These are phyloP conservation scores for Atkinsonella hypoxylon DNA, from an alignment of 2,329 filamentous ascomycete genomes.

Conservation along the genomic window DNA sequence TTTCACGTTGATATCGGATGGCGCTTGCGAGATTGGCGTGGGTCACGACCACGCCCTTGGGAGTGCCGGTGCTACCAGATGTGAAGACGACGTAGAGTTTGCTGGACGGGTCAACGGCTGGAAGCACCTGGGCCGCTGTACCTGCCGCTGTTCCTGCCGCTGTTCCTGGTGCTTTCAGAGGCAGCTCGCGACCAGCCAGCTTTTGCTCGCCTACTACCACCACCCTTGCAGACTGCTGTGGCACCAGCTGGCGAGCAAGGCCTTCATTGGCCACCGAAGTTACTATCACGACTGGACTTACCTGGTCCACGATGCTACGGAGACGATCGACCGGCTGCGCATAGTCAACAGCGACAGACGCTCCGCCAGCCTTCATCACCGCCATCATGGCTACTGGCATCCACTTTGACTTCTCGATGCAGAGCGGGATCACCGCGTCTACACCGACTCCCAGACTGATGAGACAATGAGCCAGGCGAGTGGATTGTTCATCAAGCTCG, in stretches of 20 bases:
- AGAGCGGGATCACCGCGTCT: slow-evolving; percentile 13
- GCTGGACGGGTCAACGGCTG: slow-evolving; percentile 15
- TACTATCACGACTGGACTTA: slow-evolving; percentile 3
- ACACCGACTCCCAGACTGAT: background rate
- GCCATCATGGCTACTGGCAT: slow-evolving; percentile 15
- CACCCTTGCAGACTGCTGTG: slow-evolving; percentile 5
- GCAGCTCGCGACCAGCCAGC: too few species aligned
- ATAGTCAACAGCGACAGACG: slow-evolving; percentile 16
- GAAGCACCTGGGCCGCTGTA: slow-evolving; percentile 22
- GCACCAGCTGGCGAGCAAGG: slow-evolving; percentile 9
- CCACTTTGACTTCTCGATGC: slow-evolving; percentile 17
- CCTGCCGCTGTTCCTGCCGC: background rate
- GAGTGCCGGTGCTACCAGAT: slow-evolving; percentile 12
- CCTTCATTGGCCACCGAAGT: slow-evolving; percentile 8
- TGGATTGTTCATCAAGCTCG: slow-evolving; percentile 13
- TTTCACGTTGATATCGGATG: slow-evolving; percentile 2
- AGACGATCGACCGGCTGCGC: slow-evolving; percentile 12
- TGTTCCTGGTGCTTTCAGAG: slow-evolving; percentile 1
- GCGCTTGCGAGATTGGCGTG: slow-evolving; percentile 7
- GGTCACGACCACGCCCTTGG: slow-evolving; percentile 11
- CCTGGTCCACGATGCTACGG: slow-evolving; percentile 7
- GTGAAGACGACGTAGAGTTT: slow-evolving; percentile 9
- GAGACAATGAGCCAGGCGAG: slow-evolving; percentile 9
- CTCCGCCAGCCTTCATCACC: slow-evolving; percentile 17
- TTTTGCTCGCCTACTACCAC: slow-evolving; percentile 5